Base-by-base conservation (phyloP, 2,329 filamentous ascomycete genomes). In the Triangularia setosa region DNA sequence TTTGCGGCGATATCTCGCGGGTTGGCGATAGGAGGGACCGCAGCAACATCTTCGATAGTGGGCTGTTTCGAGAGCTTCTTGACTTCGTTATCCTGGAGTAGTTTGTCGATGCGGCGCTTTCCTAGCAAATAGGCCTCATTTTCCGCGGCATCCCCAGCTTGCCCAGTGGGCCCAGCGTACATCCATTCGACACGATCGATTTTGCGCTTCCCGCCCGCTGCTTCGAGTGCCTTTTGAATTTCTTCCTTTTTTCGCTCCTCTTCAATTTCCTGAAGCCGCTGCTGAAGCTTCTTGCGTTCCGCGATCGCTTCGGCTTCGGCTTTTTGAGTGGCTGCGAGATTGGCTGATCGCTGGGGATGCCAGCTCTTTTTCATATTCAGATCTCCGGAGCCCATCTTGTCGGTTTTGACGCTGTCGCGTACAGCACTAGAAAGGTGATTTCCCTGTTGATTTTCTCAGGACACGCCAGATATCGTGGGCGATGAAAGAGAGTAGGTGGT, bases 301-400 rank as follows among this genome's bases (percentile, higher is more conserved):
- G 95, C 92, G 12, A 99, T 87, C 3, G 94, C 95, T 70, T 92
- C 91, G 76, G 95, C 89, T 75, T 98, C 93, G 77, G 96, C 75
- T 87, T 87, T 77, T 87, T 87, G 81, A 96, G 95, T 72, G 11
- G 71, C 71, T 57, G 71, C 69, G 58, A 73, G 58, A 78, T 99
- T 99, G 80, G 89, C 91, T 79, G 93, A 87, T 69, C 97, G 84
- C 72, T 89, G 87, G 66, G 95, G 94, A 79, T 99, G 94, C 88
- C 94, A 99, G 83, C 91, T 91, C 79, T 93, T 92, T 80, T 97
- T 97, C 72, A 96, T 80, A 75, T 98, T 97, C 74, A 99, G 86
- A 84, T 98, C 93, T 75, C 93, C 93, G 81, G 77, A 77, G 75
- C 93, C 93, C 90, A 96, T 97, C 69, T 79, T 90, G 80, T 72